Evolutionary conservation across 2,329 filamentous ascomycete species (phyloP).

Genomic region (Neofusicoccum sp.): DNA sequence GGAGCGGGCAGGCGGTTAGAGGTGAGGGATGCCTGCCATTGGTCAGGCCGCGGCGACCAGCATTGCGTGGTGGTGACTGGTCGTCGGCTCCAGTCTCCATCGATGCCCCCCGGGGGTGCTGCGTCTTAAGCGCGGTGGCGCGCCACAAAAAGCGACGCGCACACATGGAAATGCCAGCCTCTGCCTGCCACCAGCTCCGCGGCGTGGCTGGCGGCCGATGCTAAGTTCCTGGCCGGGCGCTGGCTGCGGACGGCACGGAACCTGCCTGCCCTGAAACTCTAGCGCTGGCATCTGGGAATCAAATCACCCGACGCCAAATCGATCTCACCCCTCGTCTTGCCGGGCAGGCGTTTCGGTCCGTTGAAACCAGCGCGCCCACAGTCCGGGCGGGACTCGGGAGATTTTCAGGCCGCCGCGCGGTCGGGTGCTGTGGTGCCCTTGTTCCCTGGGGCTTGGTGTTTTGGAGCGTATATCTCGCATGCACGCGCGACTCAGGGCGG

Average conservation of each 20-base stretch:
- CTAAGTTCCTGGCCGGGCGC: background rate
- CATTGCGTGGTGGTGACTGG: background rate
- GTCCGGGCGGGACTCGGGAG: slow-evolving; percentile 5
- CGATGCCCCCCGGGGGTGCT: slow-evolving; percentile 2
- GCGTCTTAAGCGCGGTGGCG: slow-evolving; percentile 4
- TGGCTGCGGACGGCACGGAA: slow-evolving; percentile 8
- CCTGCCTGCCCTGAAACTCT: slow-evolving; percentile 13
- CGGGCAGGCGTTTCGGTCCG: slow-evolving; percentile 7
- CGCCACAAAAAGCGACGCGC: slow-evolving; percentile 4
- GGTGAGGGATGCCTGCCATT: background rate
- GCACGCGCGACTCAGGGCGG: slow-evolving; percentile 6
- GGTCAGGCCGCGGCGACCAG: background rate
- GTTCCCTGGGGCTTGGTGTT: background rate
- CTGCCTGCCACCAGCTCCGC: background rate
- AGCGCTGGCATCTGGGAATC: slow-evolving; percentile 3
- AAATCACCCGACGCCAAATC: background rate
- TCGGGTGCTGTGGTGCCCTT: background rate
- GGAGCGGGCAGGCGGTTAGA: background rate
- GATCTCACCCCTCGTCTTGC: background rate
- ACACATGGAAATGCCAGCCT: background rate
- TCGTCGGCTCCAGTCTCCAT: background rate
- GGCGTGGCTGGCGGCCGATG: background rate
- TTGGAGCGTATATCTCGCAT: background rate
- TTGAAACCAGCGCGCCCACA: background rate
- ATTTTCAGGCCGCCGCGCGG: background rate